These are phyloP conservation scores for Chaetomium cochliodes DNA, from an alignment of 495 filamentous ascomycete genomes.

Conservation along the genomic window DNA sequence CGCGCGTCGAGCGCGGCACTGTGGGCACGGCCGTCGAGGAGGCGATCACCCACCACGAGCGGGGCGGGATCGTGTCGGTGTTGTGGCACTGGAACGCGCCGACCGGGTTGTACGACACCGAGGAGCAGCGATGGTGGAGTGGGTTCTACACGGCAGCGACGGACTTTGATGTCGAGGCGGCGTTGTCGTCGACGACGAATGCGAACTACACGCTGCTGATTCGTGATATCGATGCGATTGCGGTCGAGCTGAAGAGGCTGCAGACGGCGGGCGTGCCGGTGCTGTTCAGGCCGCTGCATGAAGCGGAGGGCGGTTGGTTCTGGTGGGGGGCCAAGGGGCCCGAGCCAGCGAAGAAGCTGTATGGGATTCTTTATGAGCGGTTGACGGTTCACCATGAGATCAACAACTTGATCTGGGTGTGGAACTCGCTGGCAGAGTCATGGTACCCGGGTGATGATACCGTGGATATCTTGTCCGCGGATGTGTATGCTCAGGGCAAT, in stretches of 20 bases:
- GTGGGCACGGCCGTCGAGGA: conserved; percentile 44
- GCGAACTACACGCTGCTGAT: conserved; percentile 49
- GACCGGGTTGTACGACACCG: conserved; percentile 40
- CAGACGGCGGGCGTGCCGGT: conserved; percentile 43
- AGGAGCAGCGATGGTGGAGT: conserved; percentile 46
- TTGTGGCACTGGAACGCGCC: conserved; percentile 51
- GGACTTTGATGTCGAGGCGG: conserved; percentile 44
- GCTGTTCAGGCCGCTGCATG: conserved; percentile 49
- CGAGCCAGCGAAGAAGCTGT: conserved; percentile 46
- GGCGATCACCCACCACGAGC: conserved; percentile 42
- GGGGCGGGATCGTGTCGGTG: conserved; percentile 47
- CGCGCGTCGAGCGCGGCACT: conserved; percentile 43
- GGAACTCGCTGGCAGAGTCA: conserved; percentile 46
- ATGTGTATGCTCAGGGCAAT: conserved; percentile 41
- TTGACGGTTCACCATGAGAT: conserved; percentile 43
- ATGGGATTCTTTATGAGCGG: conserved; percentile 42
- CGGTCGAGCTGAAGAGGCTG: conserved; percentile 45
- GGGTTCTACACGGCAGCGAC: conserved; percentile 50
- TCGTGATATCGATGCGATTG: conserved; percentile 52
- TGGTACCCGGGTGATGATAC: conserved; percentile 50
- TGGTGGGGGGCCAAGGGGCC: conserved; percentile 54
- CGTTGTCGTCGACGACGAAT: conserved; percentile 38
- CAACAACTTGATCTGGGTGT: conserved; percentile 51
- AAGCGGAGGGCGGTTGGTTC: conserved; percentile 53
- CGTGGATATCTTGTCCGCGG: conserved; percentile 44